Evolutionary conservation across 1,284 basidiomycete genomes (phyloP).

Genomic region (Cutaneotrichosporon cutaneum): DNA sequence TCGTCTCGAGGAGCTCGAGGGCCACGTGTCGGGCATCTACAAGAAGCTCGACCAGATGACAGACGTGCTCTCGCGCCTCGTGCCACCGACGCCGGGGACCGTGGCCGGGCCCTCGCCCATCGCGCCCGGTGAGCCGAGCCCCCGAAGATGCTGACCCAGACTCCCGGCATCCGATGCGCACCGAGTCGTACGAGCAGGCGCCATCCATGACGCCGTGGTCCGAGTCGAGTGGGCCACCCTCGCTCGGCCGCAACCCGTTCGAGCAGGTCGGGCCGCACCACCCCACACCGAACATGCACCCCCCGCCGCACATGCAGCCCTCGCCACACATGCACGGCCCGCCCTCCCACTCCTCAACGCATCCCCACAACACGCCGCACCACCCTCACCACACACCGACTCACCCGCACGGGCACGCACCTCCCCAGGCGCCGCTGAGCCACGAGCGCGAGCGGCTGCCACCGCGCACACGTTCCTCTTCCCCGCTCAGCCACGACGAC

Average conservation of each 20-base stretch:
- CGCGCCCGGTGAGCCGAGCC: background rate
- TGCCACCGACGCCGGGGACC: background rate
- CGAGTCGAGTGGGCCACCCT: background rate
- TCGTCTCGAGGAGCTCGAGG: slow-evolving; percentile 19
- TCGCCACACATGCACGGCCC: too few species aligned
- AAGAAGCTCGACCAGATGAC: slow-evolving; percentile 23
- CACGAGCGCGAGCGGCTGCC: background rate
- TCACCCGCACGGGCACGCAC: background rate
- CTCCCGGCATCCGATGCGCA: background rate
- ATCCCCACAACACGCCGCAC: background rate
- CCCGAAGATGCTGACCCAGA: background rate
- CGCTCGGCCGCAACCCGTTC: background rate
- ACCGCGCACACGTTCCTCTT: background rate
- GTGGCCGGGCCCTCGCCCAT: background rate
- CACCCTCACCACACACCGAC: background rate
- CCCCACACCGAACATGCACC: background rate
- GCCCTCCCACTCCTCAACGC: background rate
- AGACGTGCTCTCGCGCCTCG: background rate
- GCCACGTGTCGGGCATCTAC: slow-evolving; percentile 21
- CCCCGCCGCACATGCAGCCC: background rate
- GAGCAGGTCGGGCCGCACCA: background rate
- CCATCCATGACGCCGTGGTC: background rate
- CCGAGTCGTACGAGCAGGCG: background rate
- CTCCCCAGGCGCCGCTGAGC: background rate
- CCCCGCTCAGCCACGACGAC: slow-evolving; percentile 4